A percentile compares a stretch with the other conserved stretches of the same genome.
phyloP scores from a whole-genome alignment of 768 basidiomycete genomes.

The Tricholoma sp. region DNA sequence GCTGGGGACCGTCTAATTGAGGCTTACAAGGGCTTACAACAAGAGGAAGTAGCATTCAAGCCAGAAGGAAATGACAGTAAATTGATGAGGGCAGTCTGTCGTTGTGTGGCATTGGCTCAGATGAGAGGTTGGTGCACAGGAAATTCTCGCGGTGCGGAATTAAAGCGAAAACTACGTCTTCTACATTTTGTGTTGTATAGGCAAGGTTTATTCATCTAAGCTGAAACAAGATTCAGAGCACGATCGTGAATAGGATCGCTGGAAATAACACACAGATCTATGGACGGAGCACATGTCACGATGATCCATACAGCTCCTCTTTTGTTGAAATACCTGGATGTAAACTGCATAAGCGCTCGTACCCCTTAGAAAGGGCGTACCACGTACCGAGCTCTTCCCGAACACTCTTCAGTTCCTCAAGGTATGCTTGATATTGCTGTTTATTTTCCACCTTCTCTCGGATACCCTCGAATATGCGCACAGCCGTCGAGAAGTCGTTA shows the following conservation, averaged over 20 bases:
- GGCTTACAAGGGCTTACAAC: too few relatives aligned
- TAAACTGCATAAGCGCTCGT: background rate
- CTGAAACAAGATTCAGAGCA: background rate
- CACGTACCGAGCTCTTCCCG: conserved; percentile 85
- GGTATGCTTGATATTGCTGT: conserved; percentile 88
- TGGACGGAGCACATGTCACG: conserved; percentile 15
- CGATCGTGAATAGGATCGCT: background rate
- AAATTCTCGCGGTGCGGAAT: background rate
- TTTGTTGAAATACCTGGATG: conserved; percentile 33
- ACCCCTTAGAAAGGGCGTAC: background rate
- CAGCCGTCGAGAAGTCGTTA: conserved; percentile 96
- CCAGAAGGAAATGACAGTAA: too few relatives aligned
- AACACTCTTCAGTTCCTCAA: conserved; percentile 84
- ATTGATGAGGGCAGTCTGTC: too few relatives aligned
- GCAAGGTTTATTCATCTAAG: conserved; percentile 13
- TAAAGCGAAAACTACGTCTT: background rate
- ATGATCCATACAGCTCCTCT: conserved; percentile 41
- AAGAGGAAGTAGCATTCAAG: too few relatives aligned
- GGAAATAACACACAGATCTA: conserved; percentile 8
- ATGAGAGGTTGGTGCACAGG: background rate
- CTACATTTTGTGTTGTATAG: background rate
- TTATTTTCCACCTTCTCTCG: conserved; percentile 98
- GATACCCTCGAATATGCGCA: conserved; percentile 93
- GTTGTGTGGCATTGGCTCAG: too few relatives aligned
- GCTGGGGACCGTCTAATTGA: too few relatives aligned